Evolutionary conservation across 352 stramenopile species (phyloP), one percentile per base, ranked within the genome.

Genomic region (Blastocystis sp.): DNA sequence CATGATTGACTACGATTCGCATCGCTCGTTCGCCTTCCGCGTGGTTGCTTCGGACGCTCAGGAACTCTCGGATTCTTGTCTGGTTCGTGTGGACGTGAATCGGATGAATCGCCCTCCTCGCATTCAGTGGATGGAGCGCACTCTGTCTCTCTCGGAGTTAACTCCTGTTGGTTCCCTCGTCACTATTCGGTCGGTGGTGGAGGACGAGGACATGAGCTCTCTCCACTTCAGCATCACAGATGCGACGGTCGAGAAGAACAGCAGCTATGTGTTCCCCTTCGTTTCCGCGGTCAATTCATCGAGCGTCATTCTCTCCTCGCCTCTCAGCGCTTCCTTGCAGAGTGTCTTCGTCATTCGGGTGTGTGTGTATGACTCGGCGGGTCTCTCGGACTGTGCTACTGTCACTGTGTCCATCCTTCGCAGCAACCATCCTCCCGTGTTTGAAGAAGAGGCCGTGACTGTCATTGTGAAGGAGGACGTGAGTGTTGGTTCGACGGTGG

Each of bases 11-110:
- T 59, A 56, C 34, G 38, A 77, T 28, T 5, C 19, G 19, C 4
- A 59, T 53, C 3, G 4, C n/a, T 41, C 53, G 19, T 77, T 60
- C 19, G 66, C 53, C 3, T 61, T 77, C 19, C 2, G 53, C 9
- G 66, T 41, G 23, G 34, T 34, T 60, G 66, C 19, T 17, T 60
- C 66, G 45, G 66, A 77, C 60, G 53, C 66, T 77, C 3, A 60
- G 10, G 66, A 43, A n/a, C 43, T 77, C 23, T 41, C 19, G 19
- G 66, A 77, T 59, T 56, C n/a, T 34, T 77, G 66, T 60, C 23
- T 56, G 14, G 34, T 77, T 53, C 66, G 60, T 53, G 21, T 77
- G 17, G 21, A 10, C 60, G 66, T 77, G 23, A 10, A 3, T 10
- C 53, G 43, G 14, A 41, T 38, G 66, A 48, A 53, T 56, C 66